Evolutionary conservation across 2,329 filamentous ascomycete genomes (phyloP).

Genomic region (Aspergillus ochraceoroseus): DNA sequence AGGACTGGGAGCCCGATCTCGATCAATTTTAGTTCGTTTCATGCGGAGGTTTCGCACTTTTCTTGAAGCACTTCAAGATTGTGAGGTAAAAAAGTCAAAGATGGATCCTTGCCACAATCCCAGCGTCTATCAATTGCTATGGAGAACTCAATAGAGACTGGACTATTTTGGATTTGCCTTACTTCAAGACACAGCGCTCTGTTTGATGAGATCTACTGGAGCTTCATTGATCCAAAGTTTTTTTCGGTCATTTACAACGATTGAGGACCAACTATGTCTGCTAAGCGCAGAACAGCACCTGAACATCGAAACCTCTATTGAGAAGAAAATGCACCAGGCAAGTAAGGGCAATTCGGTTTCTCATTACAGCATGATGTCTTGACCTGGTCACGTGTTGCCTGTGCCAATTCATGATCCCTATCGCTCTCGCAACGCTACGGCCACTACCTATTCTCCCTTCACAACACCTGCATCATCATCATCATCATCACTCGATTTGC

Average conservation of each 20-base stretch:
- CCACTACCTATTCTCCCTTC: no score
- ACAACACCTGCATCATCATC: no score
- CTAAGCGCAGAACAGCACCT: slow-evolving; percentile 24
- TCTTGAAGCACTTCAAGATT: slow-evolving; percentile 25
- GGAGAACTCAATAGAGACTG: slow-evolving; percentile 24
- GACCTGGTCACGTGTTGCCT: no score
- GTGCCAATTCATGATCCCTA: no score
- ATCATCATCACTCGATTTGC: no score
- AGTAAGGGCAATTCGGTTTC: slow-evolving; percentile 19
- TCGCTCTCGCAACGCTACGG: no score
- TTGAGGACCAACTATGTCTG: slow-evolving; percentile 22
- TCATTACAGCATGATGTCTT: slow-evolving; percentile 22
- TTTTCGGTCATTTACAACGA: slow-evolving; percentile 25
- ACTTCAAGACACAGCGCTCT: slow-evolving; percentile 24
- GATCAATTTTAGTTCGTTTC: slow-evolving; percentile 24
- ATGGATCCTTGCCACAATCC: slow-evolving; percentile 16
- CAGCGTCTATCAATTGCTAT: slow-evolving; percentile 25
- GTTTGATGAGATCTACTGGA: slow-evolving; percentile 33
- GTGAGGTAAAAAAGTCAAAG: slow-evolving; percentile 21
- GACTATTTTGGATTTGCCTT: slow-evolving; percentile 29
- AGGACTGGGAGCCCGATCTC: slow-evolving; percentile 28
- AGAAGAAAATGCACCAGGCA: slow-evolving; percentile 26
- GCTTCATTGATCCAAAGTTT: slow-evolving; percentile 25
- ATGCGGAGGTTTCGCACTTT: slow-evolving; percentile 24
- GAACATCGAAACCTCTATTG: slow-evolving; percentile 22